Percentiles rank a stretch among this genome's conserved stretches.
phyloP scores from a whole-genome alignment of 345 rosid species.

The Eucalyptus globulus region DNA sequence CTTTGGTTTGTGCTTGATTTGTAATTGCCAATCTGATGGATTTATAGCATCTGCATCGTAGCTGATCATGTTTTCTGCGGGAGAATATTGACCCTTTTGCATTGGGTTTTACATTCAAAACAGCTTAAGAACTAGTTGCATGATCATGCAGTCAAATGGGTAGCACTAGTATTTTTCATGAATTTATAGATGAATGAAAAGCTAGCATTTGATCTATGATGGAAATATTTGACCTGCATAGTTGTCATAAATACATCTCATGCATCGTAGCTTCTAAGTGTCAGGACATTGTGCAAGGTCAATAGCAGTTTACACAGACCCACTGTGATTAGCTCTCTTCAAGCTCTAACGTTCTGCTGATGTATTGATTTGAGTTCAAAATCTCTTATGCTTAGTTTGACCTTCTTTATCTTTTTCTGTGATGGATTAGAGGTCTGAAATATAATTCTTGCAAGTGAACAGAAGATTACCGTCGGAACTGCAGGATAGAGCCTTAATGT shows the following conservation, averaged over 20 bases:
- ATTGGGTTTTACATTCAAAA: too few species aligned
- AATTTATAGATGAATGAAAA: too few species aligned
- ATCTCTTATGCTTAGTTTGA: background rate
- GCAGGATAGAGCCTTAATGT: constrained; percentile 65
- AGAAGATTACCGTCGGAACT: constrained; percentile 38
- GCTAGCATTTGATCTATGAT: too few species aligned
- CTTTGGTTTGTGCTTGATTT: background rate
- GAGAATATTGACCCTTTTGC: too few species aligned
- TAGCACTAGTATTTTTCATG: too few species aligned
- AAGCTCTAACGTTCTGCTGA: background rate
- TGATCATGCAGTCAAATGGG: too few species aligned
- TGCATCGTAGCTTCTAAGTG: background rate
- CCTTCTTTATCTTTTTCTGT: background rate
- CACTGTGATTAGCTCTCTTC: background rate
- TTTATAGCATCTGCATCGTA: too few species aligned
- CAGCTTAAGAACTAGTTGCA: too few species aligned
- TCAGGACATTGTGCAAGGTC: background rate
- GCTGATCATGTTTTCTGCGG: too few species aligned
- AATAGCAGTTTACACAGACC: background rate
- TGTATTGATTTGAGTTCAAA: background rate
- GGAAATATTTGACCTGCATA: too few species aligned
- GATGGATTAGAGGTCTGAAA: background rate
- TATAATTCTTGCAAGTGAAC: background rate
- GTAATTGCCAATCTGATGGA: background rate
- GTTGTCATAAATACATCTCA: background rate